Conservation (phyloP, 169 alveolate genomes). For the Plasmodium coatneyi region DNA sequence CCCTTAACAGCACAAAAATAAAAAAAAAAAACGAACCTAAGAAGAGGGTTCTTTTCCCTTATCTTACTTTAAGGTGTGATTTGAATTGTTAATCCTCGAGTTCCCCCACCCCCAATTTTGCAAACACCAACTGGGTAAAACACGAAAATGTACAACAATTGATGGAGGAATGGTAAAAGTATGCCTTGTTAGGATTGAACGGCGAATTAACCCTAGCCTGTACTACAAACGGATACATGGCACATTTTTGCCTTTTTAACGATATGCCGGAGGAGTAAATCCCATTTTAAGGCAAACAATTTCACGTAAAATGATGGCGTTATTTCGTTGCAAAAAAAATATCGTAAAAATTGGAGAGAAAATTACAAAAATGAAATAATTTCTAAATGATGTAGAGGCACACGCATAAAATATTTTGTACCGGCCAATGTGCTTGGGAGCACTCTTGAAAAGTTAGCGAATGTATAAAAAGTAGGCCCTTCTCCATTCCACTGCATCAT, state of each 20-base stretch:
- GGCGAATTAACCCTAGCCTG: neutral
- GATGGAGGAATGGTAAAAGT: neutral
- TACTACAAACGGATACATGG: neutral
- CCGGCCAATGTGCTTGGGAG: neutral
- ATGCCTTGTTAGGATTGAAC: neutral
- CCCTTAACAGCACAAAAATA: neutral
- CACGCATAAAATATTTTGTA: neutral
- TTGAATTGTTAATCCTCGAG: neutral
- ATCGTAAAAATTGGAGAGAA: neutral
- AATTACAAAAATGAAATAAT: neutral
- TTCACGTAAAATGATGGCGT: neutral
- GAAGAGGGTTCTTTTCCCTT: neutral
- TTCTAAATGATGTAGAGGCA: neutral
- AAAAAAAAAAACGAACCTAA: neutral
- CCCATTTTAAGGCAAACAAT: neutral
- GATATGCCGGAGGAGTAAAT: neutral
- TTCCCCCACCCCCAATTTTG: neutral
- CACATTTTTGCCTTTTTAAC: neutral
- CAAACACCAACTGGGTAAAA: neutral
- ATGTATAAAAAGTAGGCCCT: neutral
- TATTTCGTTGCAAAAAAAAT: neutral
- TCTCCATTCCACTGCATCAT: neutral
- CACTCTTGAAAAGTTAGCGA: neutral
- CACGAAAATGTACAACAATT: neutral
- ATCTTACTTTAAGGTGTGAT: neutral